These are phyloP conservation scores for Ogataea naganishii DNA, from an alignment of 805 yeast species.

Conservation along the genomic window DNA sequence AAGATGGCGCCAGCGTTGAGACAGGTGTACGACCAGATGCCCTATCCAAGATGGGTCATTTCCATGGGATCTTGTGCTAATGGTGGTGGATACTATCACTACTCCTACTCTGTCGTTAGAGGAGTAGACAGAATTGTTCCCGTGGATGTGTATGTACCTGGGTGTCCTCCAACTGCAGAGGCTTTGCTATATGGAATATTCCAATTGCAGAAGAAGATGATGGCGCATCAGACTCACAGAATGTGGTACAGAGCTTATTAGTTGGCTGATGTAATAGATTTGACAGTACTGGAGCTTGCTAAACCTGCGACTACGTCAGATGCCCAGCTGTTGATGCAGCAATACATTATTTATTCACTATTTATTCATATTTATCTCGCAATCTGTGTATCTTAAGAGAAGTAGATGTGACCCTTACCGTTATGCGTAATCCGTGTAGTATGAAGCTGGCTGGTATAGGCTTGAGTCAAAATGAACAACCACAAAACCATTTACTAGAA, in stretches of 20 bases:
- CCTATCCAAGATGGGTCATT: constrained; percentile 90
- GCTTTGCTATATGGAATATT: constrained; percentile 87
- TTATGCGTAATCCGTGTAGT: too few species aligned
- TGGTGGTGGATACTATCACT: constrained; percentile 90
- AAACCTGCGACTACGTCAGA: too few species aligned
- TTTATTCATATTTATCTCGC: not conserved
- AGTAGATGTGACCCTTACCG: too few species aligned
- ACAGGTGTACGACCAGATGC: constrained; percentile 92
- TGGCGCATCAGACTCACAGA: constrained; percentile 70
- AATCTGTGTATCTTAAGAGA: too few species aligned
- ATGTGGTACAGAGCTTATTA: constrained; percentile 67
- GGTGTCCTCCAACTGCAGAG: constrained; percentile 89
- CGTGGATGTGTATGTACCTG: constrained; percentile 86
- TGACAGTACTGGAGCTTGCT: too few species aligned
- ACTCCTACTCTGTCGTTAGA: constrained; percentile 80
- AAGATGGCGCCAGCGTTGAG: constrained; percentile 92
- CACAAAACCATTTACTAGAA: not conserved
- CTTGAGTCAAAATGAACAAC: not conserved
- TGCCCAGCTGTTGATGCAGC: too few species aligned
- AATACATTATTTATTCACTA: constrained; percentile 1
- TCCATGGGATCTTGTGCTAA: constrained; percentile 93
- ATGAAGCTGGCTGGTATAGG: not conserved
- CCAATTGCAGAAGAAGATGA: constrained; percentile 86
- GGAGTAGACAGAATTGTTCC: constrained; percentile 88
- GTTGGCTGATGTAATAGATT: not conserved